Percentiles rank a stretch among this genome's conserved stretches.
Conservation (phyloP, 2,329 filamentous ascomycete genomes). For the Aspergillus ochraceoroseus region DNA sequence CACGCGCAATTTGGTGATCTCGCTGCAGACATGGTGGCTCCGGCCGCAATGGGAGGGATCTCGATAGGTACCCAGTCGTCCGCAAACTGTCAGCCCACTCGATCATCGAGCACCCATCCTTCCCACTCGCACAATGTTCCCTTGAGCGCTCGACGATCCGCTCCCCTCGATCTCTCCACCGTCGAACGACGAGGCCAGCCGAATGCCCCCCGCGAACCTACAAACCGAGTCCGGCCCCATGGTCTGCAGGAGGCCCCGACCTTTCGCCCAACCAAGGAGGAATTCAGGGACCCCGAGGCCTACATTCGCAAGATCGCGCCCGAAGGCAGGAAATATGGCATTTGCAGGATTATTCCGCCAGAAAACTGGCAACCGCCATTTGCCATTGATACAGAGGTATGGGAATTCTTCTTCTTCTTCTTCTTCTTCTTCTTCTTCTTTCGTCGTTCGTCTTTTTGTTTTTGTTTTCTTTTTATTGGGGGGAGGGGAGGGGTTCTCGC, state of each 20-base stretch:
- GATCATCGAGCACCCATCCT: constrained; percentile 42
- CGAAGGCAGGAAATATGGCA: constrained; percentile 80
- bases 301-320: constrained; percentile 89
- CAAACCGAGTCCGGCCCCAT: constrained; percentile 74
- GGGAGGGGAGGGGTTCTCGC: too few relatives aligned
- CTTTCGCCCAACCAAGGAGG: constrained; percentile 82
- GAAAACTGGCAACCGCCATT: constrained; percentile 92
- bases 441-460: constrained; percentile 1
- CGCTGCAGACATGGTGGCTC: constrained; percentile 42
- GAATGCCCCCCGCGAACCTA: constrained; percentile 67
- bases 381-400: constrained; percentile 93
- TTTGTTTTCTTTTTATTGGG: too few relatives aligned
- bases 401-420: constrained; percentile 21
- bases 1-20: constrained; percentile 18
- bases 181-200: constrained; percentile 88
- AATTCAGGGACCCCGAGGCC: constrained; percentile 89
- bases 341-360: constrained; percentile 93
- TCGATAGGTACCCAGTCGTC: constrained; percentile 33
- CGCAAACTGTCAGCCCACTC: constrained; percentile 34
- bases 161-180: constrained; percentile 74
- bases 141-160: constrained; percentile 60
- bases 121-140: constrained; percentile 51
- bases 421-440: constrained; percentile 4
- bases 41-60: constrained; percentile 41
- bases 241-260: constrained; percentile 85